Conservation (phyloP, 345 rosid genomes). For the Moricandia arvensis region DNA sequence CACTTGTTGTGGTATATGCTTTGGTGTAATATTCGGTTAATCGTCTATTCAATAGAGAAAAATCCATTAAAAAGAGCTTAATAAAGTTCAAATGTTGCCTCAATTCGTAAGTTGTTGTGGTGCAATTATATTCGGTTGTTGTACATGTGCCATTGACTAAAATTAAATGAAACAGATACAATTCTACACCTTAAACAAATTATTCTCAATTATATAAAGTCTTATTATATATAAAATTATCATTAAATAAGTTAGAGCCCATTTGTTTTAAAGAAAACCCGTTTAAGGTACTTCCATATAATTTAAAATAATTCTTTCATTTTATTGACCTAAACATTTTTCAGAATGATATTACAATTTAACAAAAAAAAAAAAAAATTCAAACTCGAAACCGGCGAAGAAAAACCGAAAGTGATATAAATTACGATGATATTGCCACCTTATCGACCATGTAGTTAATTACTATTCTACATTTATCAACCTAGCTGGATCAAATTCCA, state of each 20-base stretch:
- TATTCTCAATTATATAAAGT: slow-evolving; percentile 18
- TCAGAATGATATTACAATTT: background rate
- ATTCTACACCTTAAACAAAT: background rate
- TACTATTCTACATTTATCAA: slow-evolving; percentile 15
- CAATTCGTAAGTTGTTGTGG: slow-evolving; percentile 11
- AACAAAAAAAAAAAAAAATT: too few species aligned
- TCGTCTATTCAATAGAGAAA: background rate
- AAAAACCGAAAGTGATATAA: background rate
- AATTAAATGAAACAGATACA: slow-evolving; percentile 3
- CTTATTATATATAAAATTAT: background rate
- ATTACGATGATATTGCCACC: slow-evolving; percentile 10
- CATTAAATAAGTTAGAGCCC: background rate
- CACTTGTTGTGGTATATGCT: background rate
- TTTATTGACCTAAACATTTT: slow-evolving; percentile 15
- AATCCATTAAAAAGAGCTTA: background rate
- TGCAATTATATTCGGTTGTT: slow-evolving; percentile 30
- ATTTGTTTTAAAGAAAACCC: background rate
- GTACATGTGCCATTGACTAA: slow-evolving; percentile 29
- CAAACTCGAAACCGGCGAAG: background rate
- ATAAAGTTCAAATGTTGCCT: background rate
- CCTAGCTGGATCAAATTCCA: slow-evolving; percentile 24
- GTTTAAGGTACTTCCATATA: background rate
- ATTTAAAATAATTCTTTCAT: background rate
- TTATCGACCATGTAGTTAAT: slow-evolving; percentile 1
- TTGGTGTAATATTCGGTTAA: background rate